Evolutionary conservation across 352 stramenopile species (phyloP), one percentile per base, ranked within the genome.

Genomic region (Phytophthora gonapodyides): DNA sequence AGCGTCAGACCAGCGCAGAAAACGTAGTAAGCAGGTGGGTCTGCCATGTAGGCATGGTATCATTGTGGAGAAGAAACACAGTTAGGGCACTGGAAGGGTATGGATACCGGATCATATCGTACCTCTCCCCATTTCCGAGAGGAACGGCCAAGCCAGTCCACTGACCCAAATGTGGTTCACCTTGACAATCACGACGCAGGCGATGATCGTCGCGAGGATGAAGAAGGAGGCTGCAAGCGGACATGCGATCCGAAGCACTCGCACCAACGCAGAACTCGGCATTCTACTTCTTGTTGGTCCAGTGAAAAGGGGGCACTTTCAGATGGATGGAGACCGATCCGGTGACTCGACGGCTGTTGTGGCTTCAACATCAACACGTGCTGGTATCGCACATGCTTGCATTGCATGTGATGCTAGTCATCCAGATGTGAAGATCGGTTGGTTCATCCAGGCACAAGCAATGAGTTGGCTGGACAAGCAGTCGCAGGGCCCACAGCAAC

Each of bases 101-200:
- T n/a, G n/a, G n/a, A n/a, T n/a, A 6, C 24, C 24, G 24, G 24
- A 27, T 3, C 24, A 27, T 27, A 3, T 27, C 35, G 48, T 16
- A 72, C 71, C 71, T 56, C 68, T 61, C 7, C 74, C 74, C 53
- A 75, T 82, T 53, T 78, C 69, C 42, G 75, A 79, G 33, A 83
- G 68, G 58, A 75, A 83, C 9, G 75, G 71, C 65, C 75, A 83
- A 6, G 54, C 44, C 21, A 80, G 62, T 33, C 71, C 68, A 34
- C 64, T 67, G 31, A 73, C 54, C 55, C 76, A 82, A 19, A 68
- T 74, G 64, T 74, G 45, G 16, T 72, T 73, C 53, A 60, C 60
- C 55, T 80, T 76, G 50, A 71, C 58, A 61, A 78, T 80, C 61
- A 73, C 57, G 13, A 80, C 62, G 27, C 75, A 83, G 33, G 55